A percentile compares a stretch with the other conserved stretches of the same genome.
These are phyloP conservation scores for Umbelopsis ramanniana DNA, from an alignment of 192 early-diverging fungal species.

Conservation along the genomic window DNA sequence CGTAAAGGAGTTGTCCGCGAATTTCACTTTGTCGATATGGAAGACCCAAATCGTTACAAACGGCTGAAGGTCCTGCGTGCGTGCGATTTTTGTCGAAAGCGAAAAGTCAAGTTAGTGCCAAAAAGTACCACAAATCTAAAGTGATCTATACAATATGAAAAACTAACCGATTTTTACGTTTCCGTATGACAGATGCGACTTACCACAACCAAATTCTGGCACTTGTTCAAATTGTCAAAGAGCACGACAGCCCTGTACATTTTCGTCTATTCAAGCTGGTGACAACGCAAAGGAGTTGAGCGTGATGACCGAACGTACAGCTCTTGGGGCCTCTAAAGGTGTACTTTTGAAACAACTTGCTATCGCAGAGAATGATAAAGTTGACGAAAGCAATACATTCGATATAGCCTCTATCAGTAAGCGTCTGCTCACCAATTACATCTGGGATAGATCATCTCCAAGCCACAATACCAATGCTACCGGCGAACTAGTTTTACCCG, in stretches of 20 bases:
- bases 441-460: not conserved
- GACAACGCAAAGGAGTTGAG: not conserved
- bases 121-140: not conserved
- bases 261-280: not conserved
- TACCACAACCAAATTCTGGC: conserved; percentile 30
- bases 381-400: not conserved
- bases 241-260: conserved; percentile 1
- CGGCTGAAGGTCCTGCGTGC: conserved; percentile 37
- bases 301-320: not conserved
- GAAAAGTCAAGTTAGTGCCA: conserved; percentile 42
- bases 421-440: not conserved
- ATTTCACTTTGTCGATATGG: conserved; percentile 43
- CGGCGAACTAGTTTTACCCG: too few species aligned
- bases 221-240: conserved; percentile 38
- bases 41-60: conserved; percentile 42
- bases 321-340: not conserved
- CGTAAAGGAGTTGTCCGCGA: conserved; percentile 18
- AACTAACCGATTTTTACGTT: not conserved
- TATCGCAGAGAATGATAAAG: not conserved
- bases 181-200: conserved; percentile 30
- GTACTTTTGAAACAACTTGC: not conserved
- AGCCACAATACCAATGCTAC: not conserved
- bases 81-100: conserved; percentile 38
- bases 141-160: not conserved
- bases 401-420: not conserved